A percentile compares a stretch with the other conserved stretches of the same genome.
These are phyloP conservation scores for Ustilago loliicola DNA, from an alignment of 1,284 basidiomycete species.

Conservation along the genomic window DNA sequence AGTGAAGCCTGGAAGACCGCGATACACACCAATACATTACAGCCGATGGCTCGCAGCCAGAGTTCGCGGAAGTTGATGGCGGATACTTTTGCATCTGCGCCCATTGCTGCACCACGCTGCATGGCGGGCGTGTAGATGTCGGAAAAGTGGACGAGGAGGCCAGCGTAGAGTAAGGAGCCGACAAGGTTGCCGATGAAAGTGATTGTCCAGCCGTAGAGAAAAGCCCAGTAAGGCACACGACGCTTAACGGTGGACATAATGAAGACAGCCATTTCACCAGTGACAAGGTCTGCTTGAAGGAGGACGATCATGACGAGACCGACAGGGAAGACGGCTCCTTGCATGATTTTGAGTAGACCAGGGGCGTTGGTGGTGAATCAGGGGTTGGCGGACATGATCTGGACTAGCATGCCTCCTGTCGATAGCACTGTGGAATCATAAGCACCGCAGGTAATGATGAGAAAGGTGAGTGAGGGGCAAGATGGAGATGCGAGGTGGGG, in stretches of 20 bases:
- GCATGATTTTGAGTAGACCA: conserved; percentile 57
- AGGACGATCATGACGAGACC: conserved; percentile 64
- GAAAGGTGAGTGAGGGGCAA: neutral
- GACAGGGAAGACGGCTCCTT: conserved; percentile 58
- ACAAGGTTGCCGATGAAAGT: conserved; percentile 80
- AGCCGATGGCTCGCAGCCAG: conserved; percentile 81
- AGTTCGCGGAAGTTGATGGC: conserved; percentile 73
- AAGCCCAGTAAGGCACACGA: conserved; percentile 58
- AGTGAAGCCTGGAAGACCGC: conserved; percentile 84
- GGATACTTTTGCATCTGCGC: conserved; percentile 47
- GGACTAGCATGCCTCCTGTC: conserved; percentile 57
- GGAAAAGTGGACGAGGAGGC: conserved; percentile 73
- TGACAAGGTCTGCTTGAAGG: conserved; percentile 60
- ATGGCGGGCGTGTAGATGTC: conserved; percentile 52
- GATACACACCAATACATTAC: conserved; percentile 83
- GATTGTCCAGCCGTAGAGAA: conserved; percentile 71
- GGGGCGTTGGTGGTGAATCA: conserved; percentile 59
- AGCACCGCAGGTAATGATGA: neutral
- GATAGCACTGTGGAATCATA: conserved; percentile 40
- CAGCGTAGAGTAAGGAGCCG: conserved; percentile 80
- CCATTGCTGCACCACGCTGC: conserved; percentile 34
- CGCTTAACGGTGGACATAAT: conserved; percentile 59
- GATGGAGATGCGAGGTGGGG: neutral
- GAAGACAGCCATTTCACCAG: conserved; percentile 60
- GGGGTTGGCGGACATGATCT: conserved; percentile 59